Conservation (phyloP, 345 rosid species). For the Sisymbrium irio region DNA sequence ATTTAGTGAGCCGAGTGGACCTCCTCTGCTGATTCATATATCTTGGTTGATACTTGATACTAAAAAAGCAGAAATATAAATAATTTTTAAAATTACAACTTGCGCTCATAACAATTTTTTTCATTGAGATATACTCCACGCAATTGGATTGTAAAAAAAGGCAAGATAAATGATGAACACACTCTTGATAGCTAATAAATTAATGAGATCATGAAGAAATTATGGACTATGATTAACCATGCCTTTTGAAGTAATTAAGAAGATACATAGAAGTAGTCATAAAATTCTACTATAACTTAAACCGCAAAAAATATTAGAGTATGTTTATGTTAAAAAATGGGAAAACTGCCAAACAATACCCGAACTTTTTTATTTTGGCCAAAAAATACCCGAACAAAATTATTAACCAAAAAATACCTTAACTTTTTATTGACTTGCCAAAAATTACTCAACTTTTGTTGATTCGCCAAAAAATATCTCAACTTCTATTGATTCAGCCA, state of each 20-base stretch:
- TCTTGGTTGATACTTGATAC: not conserved
- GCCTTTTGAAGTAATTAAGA: not conserved
- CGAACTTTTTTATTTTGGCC: no score
- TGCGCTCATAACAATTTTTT: not conserved
- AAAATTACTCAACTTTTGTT: no score
- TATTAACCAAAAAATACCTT: no score
- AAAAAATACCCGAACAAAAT: no score
- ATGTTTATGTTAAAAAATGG: no score
- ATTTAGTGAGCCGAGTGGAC: constrained; percentile 17
- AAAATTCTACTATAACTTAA: no score
- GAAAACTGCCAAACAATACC: no score
- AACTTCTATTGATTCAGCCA: no score
- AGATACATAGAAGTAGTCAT: no score
- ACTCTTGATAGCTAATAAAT: not conserved
- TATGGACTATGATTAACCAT: not conserved
- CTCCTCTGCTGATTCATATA: not conserved
- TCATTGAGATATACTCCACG: not conserved
- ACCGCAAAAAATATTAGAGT: no score
- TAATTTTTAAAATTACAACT: not conserved
- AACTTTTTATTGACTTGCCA: no score
- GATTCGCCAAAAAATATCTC: no score
- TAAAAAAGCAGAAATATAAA: not conserved
- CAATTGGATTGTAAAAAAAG: not conserved
- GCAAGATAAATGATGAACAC: not conserved
- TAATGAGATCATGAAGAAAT: not conserved